phyloP scores from a whole-genome alignment of 2,329 filamentous ascomycete genomes.

The Alternaria alternata region DNA sequence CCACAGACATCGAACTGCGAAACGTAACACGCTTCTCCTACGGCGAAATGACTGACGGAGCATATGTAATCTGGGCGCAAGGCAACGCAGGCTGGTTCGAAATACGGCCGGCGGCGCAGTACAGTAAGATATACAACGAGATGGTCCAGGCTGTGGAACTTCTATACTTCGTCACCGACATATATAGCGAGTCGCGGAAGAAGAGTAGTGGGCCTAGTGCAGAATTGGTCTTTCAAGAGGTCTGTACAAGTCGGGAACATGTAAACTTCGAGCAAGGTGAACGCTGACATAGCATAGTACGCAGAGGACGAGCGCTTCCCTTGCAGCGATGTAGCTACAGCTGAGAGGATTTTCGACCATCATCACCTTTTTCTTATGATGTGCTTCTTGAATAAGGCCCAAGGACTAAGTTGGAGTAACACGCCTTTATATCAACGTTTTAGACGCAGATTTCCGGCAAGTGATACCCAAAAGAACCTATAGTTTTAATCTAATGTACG shows the following conservation, averaged over 20 bases:
- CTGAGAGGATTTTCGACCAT: conserved; percentile 41
- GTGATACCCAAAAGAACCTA: not conserved
- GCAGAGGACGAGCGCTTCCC: conserved; percentile 44
- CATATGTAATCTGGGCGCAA: conserved; percentile 70
- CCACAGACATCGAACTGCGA: conserved; percentile 62
- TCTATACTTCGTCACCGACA: conserved; percentile 69
- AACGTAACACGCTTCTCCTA: conserved; percentile 59
- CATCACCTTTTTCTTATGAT: conserved; percentile 56
- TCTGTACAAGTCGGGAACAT: conserved; percentile 23
- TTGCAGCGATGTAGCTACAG: conserved; percentile 35
- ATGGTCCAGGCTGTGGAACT: conserved; percentile 71
- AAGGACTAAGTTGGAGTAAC: conserved; percentile 55
- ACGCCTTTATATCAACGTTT: conserved; percentile 55
- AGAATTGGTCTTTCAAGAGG: conserved; percentile 51
- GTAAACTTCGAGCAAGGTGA: not conserved
- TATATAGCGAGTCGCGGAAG: conserved; percentile 58
- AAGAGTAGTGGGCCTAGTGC: conserved; percentile 51
- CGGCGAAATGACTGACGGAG: conserved; percentile 63
- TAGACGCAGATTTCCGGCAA: conserved; percentile 48
- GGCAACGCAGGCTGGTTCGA: conserved; percentile 74
- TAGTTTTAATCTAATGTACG: conserved; percentile 13
- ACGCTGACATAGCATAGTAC: conserved; percentile 38
- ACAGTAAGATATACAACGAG: conserved; percentile 63
- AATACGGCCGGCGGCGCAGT: conserved; percentile 66
- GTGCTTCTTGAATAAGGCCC: conserved; percentile 55